Percentiles rank a stretch among this genome's conserved stretches.
These are phyloP conservation scores for Sindora glabra DNA, from an alignment of 306 rosid species.

Conservation along the genomic window DNA sequence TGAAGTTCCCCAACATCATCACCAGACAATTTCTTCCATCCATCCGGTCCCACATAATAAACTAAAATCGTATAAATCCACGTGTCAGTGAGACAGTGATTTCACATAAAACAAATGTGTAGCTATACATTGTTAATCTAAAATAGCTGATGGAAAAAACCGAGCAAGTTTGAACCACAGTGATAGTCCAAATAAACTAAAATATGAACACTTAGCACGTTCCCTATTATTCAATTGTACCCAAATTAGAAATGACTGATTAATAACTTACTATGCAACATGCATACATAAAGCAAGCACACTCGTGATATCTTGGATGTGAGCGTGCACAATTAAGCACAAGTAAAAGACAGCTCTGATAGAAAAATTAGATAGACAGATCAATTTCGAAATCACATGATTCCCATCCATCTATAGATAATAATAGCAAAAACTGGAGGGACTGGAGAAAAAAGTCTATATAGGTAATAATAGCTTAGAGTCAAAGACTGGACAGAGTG, in stretches of 20 bases:
- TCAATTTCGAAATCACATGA: too few species aligned
- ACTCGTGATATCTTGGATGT: too few species aligned
- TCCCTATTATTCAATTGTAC: not conserved
- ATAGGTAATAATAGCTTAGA: too few species aligned
- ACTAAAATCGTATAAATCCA: conserved; percentile 34
- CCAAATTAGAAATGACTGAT: not conserved
- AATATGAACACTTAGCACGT: not conserved
- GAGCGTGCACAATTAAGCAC: too few species aligned
- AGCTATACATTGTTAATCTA: not conserved
- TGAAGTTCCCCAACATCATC: conserved; percentile 92
- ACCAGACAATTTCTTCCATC: conserved; percentile 88
- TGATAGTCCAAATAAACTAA: not conserved
- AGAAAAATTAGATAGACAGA: too few species aligned
- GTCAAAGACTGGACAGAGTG: too few species aligned
- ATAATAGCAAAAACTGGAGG: too few species aligned
- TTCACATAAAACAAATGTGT: not conserved
- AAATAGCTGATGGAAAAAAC: not conserved
- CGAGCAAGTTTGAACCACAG: not conserved
- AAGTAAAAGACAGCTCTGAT: too few species aligned
- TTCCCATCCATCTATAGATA: too few species aligned
- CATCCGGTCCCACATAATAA: conserved; percentile 70
- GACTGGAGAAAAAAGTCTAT: too few species aligned
- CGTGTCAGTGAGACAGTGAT: not conserved
- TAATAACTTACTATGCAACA: not conserved
- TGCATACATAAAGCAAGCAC: too few species aligned